Evolutionary conservation across 1,284 basidiomycete genomes (phyloP).

Genomic region (Apiotrichum porosum): DNA sequence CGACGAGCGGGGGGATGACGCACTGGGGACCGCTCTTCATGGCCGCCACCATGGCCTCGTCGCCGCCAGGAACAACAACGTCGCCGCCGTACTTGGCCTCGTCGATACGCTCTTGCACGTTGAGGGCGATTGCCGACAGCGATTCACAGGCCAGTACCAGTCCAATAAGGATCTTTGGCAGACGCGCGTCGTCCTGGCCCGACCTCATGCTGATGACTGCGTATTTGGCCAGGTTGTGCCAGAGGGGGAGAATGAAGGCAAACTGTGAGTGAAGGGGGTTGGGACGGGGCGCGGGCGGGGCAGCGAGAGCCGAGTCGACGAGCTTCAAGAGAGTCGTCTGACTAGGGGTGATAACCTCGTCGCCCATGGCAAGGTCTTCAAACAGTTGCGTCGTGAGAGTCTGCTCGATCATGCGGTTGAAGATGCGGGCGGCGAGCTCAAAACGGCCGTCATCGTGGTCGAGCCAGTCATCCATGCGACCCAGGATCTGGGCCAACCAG

Average conservation of each 20-base stretch:
- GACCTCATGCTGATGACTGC: conserved; percentile 22
- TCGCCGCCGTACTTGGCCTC: not conserved
- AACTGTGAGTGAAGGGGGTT: not conserved
- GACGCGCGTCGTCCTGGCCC: conserved; percentile 35
- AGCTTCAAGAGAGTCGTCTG: conserved; percentile 81
- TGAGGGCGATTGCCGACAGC: conserved; percentile 43
- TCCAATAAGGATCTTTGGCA: conserved; percentile 64
- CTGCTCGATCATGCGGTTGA: conserved; percentile 47
- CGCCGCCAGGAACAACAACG: conserved; percentile 1
- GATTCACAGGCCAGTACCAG: conserved; percentile 70
- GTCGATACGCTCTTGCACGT: conserved; percentile 28
- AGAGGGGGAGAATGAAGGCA: conserved; percentile 22
- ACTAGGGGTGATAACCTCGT: conserved; percentile 71
- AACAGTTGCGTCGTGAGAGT: conserved; percentile 30
- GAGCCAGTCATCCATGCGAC: conserved; percentile 59
- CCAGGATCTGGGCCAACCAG: conserved; percentile 51
- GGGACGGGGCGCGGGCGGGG: conserved; percentile 5
- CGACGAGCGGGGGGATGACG: conserved; percentile 59
- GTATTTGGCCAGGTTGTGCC: conserved; percentile 22
- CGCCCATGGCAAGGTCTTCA: conserved; percentile 31
- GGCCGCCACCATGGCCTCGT: conserved; percentile 23
- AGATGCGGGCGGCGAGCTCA: conserved; percentile 61
- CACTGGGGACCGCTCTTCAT: conserved; percentile 19
- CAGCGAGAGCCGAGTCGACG: conserved; percentile 67
- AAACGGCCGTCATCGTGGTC: conserved; percentile 65